Conservation (phyloP, 148 eudicot genomes). For the Heliamphora exappendiculata region DNA sequence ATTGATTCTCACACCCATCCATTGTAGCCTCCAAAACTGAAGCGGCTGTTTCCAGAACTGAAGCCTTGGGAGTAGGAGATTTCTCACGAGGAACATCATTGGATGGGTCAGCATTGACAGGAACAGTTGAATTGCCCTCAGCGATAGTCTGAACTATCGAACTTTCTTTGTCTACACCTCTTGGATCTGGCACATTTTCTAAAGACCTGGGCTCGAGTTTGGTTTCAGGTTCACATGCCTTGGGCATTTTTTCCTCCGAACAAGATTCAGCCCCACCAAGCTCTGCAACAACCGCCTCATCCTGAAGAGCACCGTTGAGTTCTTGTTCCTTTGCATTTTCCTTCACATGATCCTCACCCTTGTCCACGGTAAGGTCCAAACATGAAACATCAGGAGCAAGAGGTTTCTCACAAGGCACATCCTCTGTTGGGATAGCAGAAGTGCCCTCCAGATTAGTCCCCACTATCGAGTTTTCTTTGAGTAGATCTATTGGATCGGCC, state of each 20-base stretch:
- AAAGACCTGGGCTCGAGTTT: not conserved
- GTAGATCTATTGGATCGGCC: not conserved
- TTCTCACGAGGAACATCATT: not conserved
- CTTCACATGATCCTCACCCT: not conserved
- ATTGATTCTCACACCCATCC: not conserved
- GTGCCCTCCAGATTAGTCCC: conserved; percentile 3
- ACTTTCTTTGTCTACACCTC: not conserved
- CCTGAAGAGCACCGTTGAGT: not conserved
- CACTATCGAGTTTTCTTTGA: not conserved
- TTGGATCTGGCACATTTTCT: conserved; percentile 3
- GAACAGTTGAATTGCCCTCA: not conserved
- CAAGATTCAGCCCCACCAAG: not conserved
- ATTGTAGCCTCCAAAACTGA: not conserved
- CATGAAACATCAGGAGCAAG: not conserved
- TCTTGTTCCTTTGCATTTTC: not conserved
- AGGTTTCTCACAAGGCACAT: not conserved
- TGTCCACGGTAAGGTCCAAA: not conserved
- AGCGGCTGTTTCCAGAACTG: not conserved
- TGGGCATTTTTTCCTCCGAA: not conserved
- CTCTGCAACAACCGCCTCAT: not conserved
- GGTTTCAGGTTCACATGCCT: conserved; percentile 5
- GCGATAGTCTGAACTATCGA: not conserved
- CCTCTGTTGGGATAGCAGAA: not conserved
- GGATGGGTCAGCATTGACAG: conserved; percentile 2
- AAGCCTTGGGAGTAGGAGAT: not conserved